Evolutionary conservation across 2,329 filamentous ascomycete genomes (phyloP).

Genomic region (Neonectria hederae): DNA sequence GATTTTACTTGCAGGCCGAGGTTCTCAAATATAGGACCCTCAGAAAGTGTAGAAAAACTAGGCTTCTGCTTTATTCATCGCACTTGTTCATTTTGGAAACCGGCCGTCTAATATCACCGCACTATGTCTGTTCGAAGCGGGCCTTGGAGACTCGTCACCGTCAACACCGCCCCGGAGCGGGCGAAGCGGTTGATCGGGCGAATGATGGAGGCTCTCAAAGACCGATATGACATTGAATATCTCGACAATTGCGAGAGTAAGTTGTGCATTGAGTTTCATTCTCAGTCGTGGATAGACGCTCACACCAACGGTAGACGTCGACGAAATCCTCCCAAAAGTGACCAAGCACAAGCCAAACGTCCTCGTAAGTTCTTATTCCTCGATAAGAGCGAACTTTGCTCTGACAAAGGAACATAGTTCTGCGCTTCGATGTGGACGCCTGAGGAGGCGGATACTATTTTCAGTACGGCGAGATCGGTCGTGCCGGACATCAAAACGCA

Average conservation of each 20-base stretch:
- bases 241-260: slow-evolving; percentile 70
- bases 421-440: slow-evolving; percentile 65
- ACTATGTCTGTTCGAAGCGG: slow-evolving; percentile 46
- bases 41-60: slow-evolving; percentile 5
- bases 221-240: slow-evolving; percentile 70
- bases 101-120: background rate
- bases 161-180: slow-evolving; percentile 73
- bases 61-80: background rate
- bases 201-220: slow-evolving; percentile 68
- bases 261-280: background rate
- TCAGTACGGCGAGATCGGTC: slow-evolving; percentile 53
- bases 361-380: slow-evolving; percentile 32
- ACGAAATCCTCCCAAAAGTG: slow-evolving; percentile 64
- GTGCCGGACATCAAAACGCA: slow-evolving; percentile 60
- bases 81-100: background rate
- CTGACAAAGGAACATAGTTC: slow-evolving; percentile 54
- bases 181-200: slow-evolving; percentile 70
- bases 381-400: background rate
- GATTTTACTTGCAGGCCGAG: slow-evolving; percentile 6
- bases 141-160: slow-evolving; percentile 71
- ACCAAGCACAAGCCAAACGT: slow-evolving; percentile 46
- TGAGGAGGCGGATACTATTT: slow-evolving; percentile 58
- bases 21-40: slow-evolving; percentile 9
- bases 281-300: background rate
- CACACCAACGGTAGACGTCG: slow-evolving; percentile 53